Percentiles rank a stretch among this genome's conserved stretches.
phyloP scores from a whole-genome alignment of 257 asterid species.

The Rubia yunnanensis region DNA sequence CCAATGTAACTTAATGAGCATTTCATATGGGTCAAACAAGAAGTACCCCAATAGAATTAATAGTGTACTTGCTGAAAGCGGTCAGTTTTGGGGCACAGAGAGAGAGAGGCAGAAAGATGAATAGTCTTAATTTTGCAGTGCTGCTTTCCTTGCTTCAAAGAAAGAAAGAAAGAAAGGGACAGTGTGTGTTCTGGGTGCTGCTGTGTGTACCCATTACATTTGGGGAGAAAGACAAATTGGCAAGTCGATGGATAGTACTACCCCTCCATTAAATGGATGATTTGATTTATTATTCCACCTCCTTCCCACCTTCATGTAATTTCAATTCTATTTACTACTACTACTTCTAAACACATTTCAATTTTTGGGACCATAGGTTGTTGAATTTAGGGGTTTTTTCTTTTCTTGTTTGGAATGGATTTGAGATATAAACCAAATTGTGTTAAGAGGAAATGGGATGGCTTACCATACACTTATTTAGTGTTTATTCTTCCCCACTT shows the following conservation, averaged over 20 bases:
- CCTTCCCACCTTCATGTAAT: background rate
- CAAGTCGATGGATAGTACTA: constrained; percentile 21
- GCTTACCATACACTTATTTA: no score
- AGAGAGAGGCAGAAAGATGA: constrained; percentile 1
- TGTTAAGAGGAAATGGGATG: no score
- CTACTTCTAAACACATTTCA: background rate
- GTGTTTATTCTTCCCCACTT: no score
- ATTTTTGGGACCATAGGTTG: background rate
- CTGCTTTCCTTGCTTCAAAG: background rate
- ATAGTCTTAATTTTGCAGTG: background rate
- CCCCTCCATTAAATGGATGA: background rate
- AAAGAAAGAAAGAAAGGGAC: background rate
- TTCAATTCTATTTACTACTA: background rate
- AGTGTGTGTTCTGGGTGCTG: background rate
- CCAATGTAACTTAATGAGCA: no score
- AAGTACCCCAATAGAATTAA: background rate
- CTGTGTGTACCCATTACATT: background rate
- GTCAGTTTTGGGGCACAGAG: constrained; percentile 9
- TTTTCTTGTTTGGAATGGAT: background rate
- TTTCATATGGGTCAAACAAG: background rate
- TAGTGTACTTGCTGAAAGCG: background rate
- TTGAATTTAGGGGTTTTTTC: background rate
- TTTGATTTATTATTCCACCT: background rate
- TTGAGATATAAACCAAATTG: background rate
- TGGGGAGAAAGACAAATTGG: constrained; percentile 27